A percentile compares a stretch with the other conserved stretches of the same genome.
Evolutionary conservation across 306 rosid species (phyloP).

Genomic region (Castanopsis chinensis): DNA sequence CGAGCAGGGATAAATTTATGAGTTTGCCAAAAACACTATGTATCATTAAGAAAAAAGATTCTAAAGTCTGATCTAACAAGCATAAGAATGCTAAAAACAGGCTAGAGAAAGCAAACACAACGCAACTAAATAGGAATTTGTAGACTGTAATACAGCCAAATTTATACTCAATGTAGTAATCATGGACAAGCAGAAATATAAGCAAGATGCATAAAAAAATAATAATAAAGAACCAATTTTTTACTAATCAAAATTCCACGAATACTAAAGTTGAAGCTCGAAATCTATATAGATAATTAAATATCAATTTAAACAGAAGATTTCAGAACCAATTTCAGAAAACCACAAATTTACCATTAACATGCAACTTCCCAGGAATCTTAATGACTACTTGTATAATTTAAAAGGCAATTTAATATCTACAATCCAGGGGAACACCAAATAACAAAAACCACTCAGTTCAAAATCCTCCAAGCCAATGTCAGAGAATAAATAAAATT

Average conservation of each 20-base stretch:
- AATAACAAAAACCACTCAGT: no score
- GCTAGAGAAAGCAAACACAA: slow-evolving; percentile 6
- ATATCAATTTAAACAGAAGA: no score
- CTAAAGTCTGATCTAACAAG: slow-evolving; percentile 15
- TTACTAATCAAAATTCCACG: background rate
- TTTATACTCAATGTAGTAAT: background rate
- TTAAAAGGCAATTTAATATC: no score
- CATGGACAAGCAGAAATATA: no score
- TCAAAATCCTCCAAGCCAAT: no score
- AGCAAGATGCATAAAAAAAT: background rate
- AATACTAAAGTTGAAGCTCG: background rate
- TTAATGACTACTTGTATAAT: no score
- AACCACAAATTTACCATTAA: no score
- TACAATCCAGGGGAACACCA: no score
- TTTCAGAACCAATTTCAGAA: no score
- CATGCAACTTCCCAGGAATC: no score
- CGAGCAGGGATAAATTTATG: slow-evolving; percentile 27
- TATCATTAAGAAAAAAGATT: slow-evolving; percentile 13
- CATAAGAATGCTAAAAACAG: background rate
- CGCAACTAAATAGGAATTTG: background rate
- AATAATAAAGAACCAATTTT: background rate
- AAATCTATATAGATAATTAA: background rate
- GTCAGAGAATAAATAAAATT: no score
- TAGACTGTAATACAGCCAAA: background rate
- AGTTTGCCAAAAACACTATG: slow-evolving; percentile 10